Conservation (phyloP, 2,329 filamentous ascomycete genomes). For the Celoporthe dispersa region DNA sequence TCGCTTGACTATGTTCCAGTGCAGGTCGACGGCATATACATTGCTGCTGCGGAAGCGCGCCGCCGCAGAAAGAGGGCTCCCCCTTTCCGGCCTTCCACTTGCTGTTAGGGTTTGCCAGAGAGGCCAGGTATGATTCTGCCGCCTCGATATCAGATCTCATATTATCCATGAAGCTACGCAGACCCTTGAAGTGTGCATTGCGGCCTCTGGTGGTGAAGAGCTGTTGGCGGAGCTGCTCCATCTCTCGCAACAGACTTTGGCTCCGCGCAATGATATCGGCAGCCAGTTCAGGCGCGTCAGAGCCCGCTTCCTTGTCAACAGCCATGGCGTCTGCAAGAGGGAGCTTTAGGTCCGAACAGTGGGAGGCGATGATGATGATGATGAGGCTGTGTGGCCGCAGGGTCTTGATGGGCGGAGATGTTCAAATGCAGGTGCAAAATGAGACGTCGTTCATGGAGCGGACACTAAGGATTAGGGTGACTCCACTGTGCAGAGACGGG, state of each 20-base stretch:
- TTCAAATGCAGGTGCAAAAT: neutral
- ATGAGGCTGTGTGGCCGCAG: neutral
- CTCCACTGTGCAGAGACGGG: neutral
- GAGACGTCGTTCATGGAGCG: neutral
- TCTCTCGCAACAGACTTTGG: constrained; percentile 23
- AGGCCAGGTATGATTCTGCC: constrained; percentile 9
- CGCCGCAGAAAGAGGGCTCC: constrained; percentile 10
- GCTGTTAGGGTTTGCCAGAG: neutral
- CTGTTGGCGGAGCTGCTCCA: constrained; percentile 22
- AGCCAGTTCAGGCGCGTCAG: constrained; percentile 14
- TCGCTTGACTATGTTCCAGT: constrained; percentile 27
- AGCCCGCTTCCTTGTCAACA: neutral
- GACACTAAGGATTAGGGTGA: neutral
- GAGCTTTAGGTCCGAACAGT: neutral
- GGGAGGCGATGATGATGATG: neutral
- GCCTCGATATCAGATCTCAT: constrained; percentile 15
- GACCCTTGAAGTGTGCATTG: constrained; percentile 19
- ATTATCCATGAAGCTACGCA: constrained; percentile 18
- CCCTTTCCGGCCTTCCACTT: neutral
- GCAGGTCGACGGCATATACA: constrained; percentile 22
- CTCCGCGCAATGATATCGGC: constrained; percentile 22
- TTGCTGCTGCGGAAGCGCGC: constrained; percentile 27
- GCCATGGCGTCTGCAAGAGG: neutral
- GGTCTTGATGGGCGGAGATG: neutral
- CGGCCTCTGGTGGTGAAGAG: constrained; percentile 12